Base-by-base conservation (phyloP, 1,284 basidiomycete genomes). In the Puccinia polysora region DNA sequence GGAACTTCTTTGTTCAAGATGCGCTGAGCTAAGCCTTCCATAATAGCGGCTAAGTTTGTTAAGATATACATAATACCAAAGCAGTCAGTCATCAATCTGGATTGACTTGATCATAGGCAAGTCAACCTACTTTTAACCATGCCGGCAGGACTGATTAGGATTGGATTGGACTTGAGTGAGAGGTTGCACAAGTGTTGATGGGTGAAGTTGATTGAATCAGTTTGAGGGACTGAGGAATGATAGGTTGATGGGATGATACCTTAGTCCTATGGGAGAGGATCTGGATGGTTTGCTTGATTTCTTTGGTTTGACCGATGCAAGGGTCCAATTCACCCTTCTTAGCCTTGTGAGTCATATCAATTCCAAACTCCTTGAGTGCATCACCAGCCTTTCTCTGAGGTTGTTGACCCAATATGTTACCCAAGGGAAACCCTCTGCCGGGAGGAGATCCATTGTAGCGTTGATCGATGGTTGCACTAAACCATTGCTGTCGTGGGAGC, bases 1-100 rank as follows among this genome's bases (percentile, higher is more conserved):
- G 94, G 93, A 1, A 96, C 91, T 79, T 96, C 91, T 78, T 88
- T 89, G 6, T 89, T 86, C 1, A 95, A 86, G 73, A 97, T 93
- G 15, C 92, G 84, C 76, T 87, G 89, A 0, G 92, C 93, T 14
- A 97, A 83, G 0, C 91, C 93, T 81, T 97, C 94, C 40, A 95
- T 81, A 73, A 97, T 92, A 0, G 93, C 91, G 0, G 93, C 69
- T 71, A 40, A 10, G 30, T 20, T 55, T 40, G 30, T 14, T 23
- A 40, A 60, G 45, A 53, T 8, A 50, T 2, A 23, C 23, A 7
- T 30, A 8, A 25, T n/a, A n/a, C n/a, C n/a, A n/a, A n/a, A n/a
- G n/a, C n/a, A n/a, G n/a, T n/a, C n/a, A n/a, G n/a, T n/a, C n/a
- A 52, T 95, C 0, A 91, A 90, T 6, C 91, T 89, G 75, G 89